Conservation (phyloP, 1,284 basidiomycete genomes). For the Trametes polyzona region DNA sequence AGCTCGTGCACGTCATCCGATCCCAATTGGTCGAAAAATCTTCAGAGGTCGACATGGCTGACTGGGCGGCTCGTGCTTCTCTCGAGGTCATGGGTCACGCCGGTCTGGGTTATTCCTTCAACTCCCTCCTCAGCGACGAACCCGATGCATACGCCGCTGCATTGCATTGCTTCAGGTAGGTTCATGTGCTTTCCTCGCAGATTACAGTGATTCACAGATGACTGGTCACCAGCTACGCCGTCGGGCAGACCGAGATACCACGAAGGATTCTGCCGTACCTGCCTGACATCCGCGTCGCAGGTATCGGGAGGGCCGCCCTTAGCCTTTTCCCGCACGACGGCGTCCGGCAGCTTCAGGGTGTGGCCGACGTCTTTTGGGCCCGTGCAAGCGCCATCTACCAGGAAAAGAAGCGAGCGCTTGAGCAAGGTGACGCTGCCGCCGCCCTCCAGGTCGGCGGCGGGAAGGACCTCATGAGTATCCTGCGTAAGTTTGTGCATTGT, state of each 20-base stretch:
- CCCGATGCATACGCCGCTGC: slow-evolving; percentile 30
- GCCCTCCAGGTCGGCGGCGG: slow-evolving; percentile 13
- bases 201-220: background rate
- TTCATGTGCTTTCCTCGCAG: background rate
- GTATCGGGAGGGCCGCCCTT: background rate
- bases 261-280: slow-evolving; percentile 5
- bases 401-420: slow-evolving; percentile 10
- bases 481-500: slow-evolving; percentile 14
- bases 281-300: background rate
- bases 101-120: slow-evolving; percentile 34
- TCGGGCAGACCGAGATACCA: slow-evolving; percentile 5
- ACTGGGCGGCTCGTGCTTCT: slow-evolving; percentile 33
- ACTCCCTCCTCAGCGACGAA: slow-evolving; percentile 25
- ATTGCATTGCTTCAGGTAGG: slow-evolving; percentile 28
- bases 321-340: slow-evolving; percentile 14
- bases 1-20: slow-evolving; percentile 23
- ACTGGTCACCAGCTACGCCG: background rate
- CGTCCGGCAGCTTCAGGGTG: background rate
- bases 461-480: slow-evolving; percentile 25
- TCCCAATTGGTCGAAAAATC: background rate
- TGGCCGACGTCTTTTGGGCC: slow-evolving; percentile 6
- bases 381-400: slow-evolving; percentile 6
- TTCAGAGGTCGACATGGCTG: slow-evolving; percentile 30
- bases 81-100: slow-evolving; percentile 36
- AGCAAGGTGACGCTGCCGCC: slow-evolving; percentile 8